These are phyloP conservation scores for Vigna angularis DNA, from an alignment of 306 rosid species.

Conservation along the genomic window DNA sequence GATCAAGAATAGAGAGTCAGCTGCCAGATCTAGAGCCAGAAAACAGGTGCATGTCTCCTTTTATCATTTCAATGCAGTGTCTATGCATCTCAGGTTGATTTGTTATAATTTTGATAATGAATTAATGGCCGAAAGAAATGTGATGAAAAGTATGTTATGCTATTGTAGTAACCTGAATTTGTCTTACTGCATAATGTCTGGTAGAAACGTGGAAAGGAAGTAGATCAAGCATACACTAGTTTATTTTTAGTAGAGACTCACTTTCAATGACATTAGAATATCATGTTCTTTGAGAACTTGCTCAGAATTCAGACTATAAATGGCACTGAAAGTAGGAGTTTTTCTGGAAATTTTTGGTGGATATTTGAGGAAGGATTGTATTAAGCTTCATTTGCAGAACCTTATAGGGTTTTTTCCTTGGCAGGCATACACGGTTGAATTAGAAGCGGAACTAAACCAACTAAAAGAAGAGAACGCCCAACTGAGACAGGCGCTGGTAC, in stretches of 20 bases:
- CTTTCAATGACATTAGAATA: background rate
- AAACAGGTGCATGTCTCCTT: slow-evolving; percentile 71
- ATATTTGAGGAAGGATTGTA: background rate
- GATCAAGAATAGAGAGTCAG: slow-evolving; percentile 97
- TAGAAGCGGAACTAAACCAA: slow-evolving; percentile 89
- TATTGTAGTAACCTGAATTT: background rate
- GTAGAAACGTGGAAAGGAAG: background rate
- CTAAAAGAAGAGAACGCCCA: slow-evolving; percentile 72
- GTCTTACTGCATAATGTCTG: background rate
- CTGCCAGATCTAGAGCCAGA: slow-evolving; percentile 96
- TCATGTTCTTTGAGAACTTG: background rate
- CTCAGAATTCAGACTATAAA: background rate
- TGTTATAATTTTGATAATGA: too few species aligned
- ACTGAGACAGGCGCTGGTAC: slow-evolving; percentile 85
- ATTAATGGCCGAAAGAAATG: too few species aligned
- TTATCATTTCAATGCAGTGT: background rate
- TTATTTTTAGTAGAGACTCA: background rate
- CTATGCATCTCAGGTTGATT: too few species aligned
- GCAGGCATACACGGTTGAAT: slow-evolving; percentile 92
- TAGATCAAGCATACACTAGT: background rate
- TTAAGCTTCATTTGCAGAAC: background rate
- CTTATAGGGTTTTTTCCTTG: background rate
- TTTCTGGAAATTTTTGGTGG: background rate
- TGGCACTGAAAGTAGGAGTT: background rate
- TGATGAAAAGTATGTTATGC: background rate